Base-by-base conservation (phyloP, 257 asterid genomes). In the Galeopsis tetrahit region DNA sequence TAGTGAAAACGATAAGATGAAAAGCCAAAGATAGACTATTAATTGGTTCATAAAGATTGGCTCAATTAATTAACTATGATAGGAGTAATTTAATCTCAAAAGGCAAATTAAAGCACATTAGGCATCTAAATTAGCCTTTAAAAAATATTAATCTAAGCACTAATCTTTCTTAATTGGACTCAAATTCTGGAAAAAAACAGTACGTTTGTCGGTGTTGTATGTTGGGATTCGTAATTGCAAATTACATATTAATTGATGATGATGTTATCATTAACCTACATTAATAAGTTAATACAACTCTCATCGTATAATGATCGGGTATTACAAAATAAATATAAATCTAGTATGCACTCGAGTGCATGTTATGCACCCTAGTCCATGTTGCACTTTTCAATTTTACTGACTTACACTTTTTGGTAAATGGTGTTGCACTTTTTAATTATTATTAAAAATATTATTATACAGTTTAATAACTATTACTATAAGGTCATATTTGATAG, bases 1-100 rank as follows among this genome's bases (percentile, higher is more conserved):
- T 57, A 32, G 34, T 43, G 79, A 79, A 74, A 74, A 79, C 44
- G 79, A 78, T 66, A 40, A 46, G 58, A 43, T 42, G 34, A 43
- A 72, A 39, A 43, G 40, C 38, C 67, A 56, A 9, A 42, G 5
- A 31, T 77, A 42, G 28, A 32, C 7, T 38, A 13, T 9, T 13
- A 33, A 56, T 57, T 53, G 2, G 42, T 17, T 69, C 65, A 10
- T 69, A 11, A 55, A 13, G 28, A 71, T 17, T 61, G 4, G 46
- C 56, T 49, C 34, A 58, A 59, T 31, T 14, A 14, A 32, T 14
- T 17, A 43, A 11, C 14, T 1, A 42, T 64, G 8, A 46, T 33
- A 40, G 28, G 4, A 55, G 5, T 63, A 28, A 40, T 13, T 14
- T 36, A 31, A 60, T 43, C 32, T 9, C 13, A 39, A 0, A 38